These are phyloP conservation scores for Boletus smithii DNA, from an alignment of 1,284 basidiomycete genomes.

Conservation along the genomic window DNA sequence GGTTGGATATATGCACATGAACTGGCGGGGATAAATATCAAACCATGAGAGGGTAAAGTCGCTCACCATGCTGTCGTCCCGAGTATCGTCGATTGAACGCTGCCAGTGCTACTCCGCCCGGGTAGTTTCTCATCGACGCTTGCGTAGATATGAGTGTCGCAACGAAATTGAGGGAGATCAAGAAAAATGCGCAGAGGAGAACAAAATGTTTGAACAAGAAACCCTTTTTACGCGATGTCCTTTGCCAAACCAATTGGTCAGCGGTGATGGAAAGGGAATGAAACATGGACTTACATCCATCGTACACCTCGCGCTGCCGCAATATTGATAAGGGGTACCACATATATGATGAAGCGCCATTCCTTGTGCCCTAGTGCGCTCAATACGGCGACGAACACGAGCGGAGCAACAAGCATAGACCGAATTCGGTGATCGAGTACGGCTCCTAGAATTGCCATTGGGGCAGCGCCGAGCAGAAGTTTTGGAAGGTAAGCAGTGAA, in stretches of 20 bases:
- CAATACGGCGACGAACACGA: slow-evolving; percentile 63
- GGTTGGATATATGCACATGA: slow-evolving; percentile 76
- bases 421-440: slow-evolving; percentile 48
- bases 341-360: slow-evolving; percentile 93
- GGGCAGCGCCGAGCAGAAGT: slow-evolving; percentile 65
- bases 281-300: slow-evolving; percentile 49
- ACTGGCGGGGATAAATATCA: slow-evolving; percentile 31
- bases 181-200: slow-evolving; percentile 42
- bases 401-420: slow-evolving; percentile 48
- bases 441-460: slow-evolving; percentile 58
- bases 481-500: slow-evolving; percentile 73
- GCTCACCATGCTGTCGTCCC: slow-evolving; percentile 35
- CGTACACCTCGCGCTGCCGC: slow-evolving; percentile 66
- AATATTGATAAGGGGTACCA: slow-evolving; percentile 80
- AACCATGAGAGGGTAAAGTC: no score
- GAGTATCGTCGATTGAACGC: slow-evolving; percentile 55
- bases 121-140: slow-evolving; percentile 80
- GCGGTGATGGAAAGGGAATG: neutral
- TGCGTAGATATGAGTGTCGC: slow-evolving; percentile 52
- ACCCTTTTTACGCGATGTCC: slow-evolving; percentile 47
- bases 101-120: slow-evolving; percentile 77
- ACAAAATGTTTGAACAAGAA: slow-evolving; percentile 43
- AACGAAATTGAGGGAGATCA: slow-evolving; percentile 51
- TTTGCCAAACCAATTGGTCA: slow-evolving; percentile 20
- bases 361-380: slow-evolving; percentile 87